These are phyloP conservation scores for Tylopilus rubrobrunneus DNA, from an alignment of 768 basidiomycete genomes.

Conservation along the genomic window DNA sequence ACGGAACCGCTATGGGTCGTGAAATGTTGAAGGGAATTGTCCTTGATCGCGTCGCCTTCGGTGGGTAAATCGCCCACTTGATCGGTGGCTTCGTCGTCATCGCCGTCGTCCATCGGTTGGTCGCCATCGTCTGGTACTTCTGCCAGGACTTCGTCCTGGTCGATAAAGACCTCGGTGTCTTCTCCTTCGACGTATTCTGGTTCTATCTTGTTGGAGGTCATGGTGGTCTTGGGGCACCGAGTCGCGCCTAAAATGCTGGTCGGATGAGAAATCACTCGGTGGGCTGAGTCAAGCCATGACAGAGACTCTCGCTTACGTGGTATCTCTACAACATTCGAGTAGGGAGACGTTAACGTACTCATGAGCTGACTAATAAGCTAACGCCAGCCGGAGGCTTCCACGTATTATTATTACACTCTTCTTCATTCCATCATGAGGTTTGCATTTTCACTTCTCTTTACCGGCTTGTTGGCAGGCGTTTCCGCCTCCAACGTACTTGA, in stretches of 20 bases:
- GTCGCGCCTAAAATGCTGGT: conserved; percentile 1
- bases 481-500: conserved; percentile 83
- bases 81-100: conserved; percentile 52
- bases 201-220: conserved; percentile 38
- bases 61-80: conserved; percentile 41
- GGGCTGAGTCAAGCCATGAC: neutral
- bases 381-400: conserved; percentile 20
- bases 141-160: conserved; percentile 57
- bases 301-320: neutral
- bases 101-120: conserved; percentile 66
- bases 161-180: conserved; percentile 59
- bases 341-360: no score
- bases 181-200: conserved; percentile 36
- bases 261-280: conserved; percentile 25
- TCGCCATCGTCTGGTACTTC: conserved; percentile 68
- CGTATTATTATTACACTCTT: conserved; percentile 20
- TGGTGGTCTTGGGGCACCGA: neutral
- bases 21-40: conserved; percentile 71
- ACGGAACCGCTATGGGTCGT: conserved; percentile 69
- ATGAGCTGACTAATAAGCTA: conserved; percentile 24
- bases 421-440: conserved; percentile 49
- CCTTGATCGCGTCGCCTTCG: conserved; percentile 40
- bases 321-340: no score
- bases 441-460: conserved; percentile 50
- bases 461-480: conserved; percentile 52